Conservation (phyloP, 2,329 filamentous ascomycete genomes). For the Pseudogymnoascus sp. region DNA sequence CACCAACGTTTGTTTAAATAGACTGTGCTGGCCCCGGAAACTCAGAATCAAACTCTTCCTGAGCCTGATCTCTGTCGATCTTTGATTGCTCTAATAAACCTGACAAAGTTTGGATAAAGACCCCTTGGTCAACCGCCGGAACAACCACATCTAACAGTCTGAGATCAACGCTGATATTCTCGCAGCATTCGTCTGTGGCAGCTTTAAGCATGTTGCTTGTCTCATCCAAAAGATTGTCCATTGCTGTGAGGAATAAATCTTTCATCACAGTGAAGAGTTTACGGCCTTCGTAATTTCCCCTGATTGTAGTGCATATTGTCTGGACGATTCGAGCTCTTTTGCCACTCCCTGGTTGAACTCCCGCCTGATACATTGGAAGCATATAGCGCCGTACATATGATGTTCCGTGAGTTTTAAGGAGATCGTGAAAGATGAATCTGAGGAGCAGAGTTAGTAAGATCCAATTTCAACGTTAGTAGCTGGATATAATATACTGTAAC, state of each 20-base stretch:
- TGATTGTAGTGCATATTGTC: constrained; percentile 8
- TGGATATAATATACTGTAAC: constrained; percentile 12
- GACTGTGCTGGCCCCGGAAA: neutral
- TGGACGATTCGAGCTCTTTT: constrained; percentile 4
- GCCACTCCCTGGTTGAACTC: constrained; percentile 1
- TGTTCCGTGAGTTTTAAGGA: constrained; percentile 13
- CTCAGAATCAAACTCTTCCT: constrained; percentile 7
- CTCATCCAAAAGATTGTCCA: neutral
- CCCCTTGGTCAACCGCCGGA: constrained; percentile 1
- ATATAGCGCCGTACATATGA: constrained; percentile 13
- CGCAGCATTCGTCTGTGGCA: constrained; percentile 9
- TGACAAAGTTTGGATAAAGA: constrained; percentile 5
- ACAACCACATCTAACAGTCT: constrained; percentile 12
- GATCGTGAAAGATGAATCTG: constrained; percentile 14
- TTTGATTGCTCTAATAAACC: constrained; percentile 10
- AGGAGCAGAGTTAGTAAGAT: neutral
- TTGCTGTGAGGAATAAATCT: constrained; percentile 4
- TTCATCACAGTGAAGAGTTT: constrained; percentile 14
- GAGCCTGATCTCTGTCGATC: constrained; percentile 1
- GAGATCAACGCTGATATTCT: constrained; percentile 14
- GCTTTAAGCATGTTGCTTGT: constrained; percentile 6
- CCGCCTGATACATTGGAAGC: constrained; percentile 13
- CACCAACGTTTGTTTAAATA: neutral
- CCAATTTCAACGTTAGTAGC: neutral
- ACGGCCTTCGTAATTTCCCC: constrained; percentile 5